Evolutionary conservation across 805 yeast genomes (phyloP), one percentile per base, ranked within the genome.

Genomic region (Saccharomycopsis synnaedendra): DNA sequence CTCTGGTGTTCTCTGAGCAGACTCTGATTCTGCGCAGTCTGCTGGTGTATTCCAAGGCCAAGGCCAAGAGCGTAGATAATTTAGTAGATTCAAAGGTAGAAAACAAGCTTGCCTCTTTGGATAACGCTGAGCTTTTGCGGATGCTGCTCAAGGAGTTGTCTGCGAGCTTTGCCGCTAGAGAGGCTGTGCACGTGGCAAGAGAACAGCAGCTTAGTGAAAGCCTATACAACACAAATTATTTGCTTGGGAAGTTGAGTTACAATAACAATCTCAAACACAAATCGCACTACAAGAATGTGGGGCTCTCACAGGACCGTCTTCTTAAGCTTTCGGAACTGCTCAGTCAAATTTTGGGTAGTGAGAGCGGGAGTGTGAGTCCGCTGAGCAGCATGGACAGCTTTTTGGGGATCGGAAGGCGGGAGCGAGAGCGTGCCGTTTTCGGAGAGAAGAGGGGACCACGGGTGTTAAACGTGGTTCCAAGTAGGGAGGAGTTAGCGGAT

Each of bases 211-310:
- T 50, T 9, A 33, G 32, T 9, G 54, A 50, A 8, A 47, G 34
- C 28, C 44, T 48, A 42, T 39, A 30, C 10, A 45, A 46, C 9
- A 46, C 54, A 9, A 47, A 39, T n/a, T 47, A 40, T 31, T 11
- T 50, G 39, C 41, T 50, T 32, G 44, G 50, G 8, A 50, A 43
- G 32, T 36, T 50, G 39, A 46, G 50, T 38, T 40, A 43, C 41
- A 39, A 39, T 19, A 39, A 39, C 29, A 27, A n/a, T 27, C 19
- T 27, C 11, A 9, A 19, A 2, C 8, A 8, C 10, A 34, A 34
- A n/a, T 8, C 8, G 3, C 19, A 19, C 19, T n/a, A 9, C 19
- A 19, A 39, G 30, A 9, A 39, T 9, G 19, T 11, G 8, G 41
- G 19, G 30, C 9, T 9, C 8, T 9, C 41, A 9, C 19, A 39